Evolutionary conservation across 495 filamentous ascomycete genomes (phyloP), one percentile per base, ranked within the genome.

Genomic region (Pseudevernia furfuracea): DNA sequence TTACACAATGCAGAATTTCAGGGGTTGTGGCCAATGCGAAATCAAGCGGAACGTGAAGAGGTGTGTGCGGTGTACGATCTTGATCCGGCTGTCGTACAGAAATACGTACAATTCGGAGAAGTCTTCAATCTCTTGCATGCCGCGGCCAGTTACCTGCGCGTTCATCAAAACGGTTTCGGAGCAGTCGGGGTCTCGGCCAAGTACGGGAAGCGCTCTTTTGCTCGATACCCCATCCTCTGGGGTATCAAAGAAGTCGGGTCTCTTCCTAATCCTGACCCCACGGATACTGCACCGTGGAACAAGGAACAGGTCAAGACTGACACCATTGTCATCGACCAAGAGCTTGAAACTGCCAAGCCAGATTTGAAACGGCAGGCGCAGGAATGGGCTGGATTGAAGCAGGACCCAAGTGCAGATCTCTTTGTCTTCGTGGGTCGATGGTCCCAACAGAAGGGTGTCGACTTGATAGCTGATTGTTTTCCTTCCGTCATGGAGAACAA

Each of bases 391-490:
- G 85, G 85, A 6, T 76, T 91, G 1, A 76, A 88, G 2, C 79
- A 84, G 59, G 82, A 85, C 60, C 81, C 87, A 5, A 76, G 83
- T 52, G 88, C 88, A 9, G 88, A 91, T 64, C 79, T 91, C 36
- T 80, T 91, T 65, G 88, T 91, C n/a, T 91, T 91, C 67, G 88
- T 91, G 52, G 88, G 88, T 53, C 82, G 88, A 57, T 91, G 88
- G 88, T 88, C 85, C 9, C 84, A 86, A 79, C 88, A 91, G 69
- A 91, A 91, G 71, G 88, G 88, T 41, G 79, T 91, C 57, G 88
- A 91, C 71, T 76, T 91, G 25, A 90, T 91, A 62, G 88, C 88
- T 28, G 88, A 91, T 71, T 82, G 90, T 19, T 85, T 90, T 75
- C 87, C 88, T 49, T 79, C 81, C 49, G 80, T 91, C 55, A 74